Percentiles rank a stretch among this genome's conserved stretches.
phyloP scores from a whole-genome alignment of 257 asterid species.

The Solanum ossicruentum region DNA sequence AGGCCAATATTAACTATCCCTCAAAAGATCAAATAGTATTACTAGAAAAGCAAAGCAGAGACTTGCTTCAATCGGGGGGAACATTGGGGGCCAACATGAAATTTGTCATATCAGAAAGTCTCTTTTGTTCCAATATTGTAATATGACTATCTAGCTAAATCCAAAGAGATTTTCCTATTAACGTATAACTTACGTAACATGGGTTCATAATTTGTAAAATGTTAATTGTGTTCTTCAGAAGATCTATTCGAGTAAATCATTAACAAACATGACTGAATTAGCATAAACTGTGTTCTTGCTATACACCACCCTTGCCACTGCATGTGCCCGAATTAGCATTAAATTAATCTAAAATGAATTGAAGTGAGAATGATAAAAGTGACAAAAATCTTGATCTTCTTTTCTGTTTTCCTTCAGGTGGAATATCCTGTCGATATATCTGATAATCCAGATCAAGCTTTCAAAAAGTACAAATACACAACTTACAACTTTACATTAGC shows the following conservation, averaged over 20 bases:
- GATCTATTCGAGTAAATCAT: not conserved
- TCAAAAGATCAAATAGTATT: not conserved
- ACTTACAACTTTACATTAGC: constrained; percentile 64
- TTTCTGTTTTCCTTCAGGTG: constrained; percentile 24
- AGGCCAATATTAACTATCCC: not conserved
- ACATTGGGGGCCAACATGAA: not conserved
- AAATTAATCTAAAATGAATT: not conserved
- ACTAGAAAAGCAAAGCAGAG: not conserved
- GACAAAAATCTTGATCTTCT: not conserved
- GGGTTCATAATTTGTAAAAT: not conserved
- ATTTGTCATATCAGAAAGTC: not conserved
- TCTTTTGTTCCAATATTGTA: not conserved
- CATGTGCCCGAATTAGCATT: not conserved
- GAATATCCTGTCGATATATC: constrained; percentile 45
- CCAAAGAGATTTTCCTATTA: not conserved
- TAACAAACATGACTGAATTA: not conserved
- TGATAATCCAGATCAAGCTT: constrained; percentile 25
- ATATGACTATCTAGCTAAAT: not conserved
- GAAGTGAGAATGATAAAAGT: not conserved
- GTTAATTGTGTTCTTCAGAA: not conserved
- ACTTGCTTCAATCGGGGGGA: not conserved
- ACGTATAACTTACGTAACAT: not conserved
- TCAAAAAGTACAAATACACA: constrained; percentile 42
- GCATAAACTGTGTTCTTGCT: not conserved
- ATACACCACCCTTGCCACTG: not conserved